Percentiles rank a stretch among this genome's conserved stretches.
Conservation (phyloP, 106 monocot species). For the Allium fistulosum region DNA sequence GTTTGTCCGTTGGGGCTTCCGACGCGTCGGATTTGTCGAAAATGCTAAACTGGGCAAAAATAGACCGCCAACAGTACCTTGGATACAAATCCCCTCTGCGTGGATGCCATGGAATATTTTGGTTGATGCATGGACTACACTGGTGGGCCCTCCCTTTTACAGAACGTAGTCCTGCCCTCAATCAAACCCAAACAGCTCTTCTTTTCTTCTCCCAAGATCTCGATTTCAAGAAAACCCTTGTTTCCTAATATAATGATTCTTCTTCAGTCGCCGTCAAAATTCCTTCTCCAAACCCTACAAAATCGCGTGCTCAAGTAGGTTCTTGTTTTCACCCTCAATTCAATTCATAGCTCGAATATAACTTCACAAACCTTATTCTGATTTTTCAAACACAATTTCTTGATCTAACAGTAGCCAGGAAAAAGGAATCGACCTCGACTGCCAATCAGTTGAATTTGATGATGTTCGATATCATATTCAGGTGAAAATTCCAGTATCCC, state of each 20-base stretch:
- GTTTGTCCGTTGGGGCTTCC: too few species aligned
- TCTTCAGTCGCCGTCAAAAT: conserved; percentile 77
- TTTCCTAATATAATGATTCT: conserved; percentile 46
- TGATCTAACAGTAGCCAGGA: conserved; percentile 38
- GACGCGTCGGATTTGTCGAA: too few species aligned
- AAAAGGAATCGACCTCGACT: conserved; percentile 84
- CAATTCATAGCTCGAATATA: background rate
- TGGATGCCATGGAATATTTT: too few species aligned
- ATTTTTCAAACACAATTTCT: background rate
- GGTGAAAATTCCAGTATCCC: conserved; percentile 18
- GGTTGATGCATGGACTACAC: too few species aligned
- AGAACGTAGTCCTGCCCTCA: too few species aligned
- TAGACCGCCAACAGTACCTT: too few species aligned
- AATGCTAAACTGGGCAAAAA: too few species aligned
- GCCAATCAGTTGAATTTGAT: conserved; percentile 95
- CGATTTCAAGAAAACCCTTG: background rate
- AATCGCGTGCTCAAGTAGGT: conserved; percentile 48
- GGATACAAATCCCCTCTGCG: too few species aligned
- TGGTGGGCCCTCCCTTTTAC: too few species aligned
- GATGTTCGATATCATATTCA: conserved; percentile 97
- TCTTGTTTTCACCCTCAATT: background rate
- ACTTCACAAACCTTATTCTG: background rate
- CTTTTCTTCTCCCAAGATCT: too few species aligned
- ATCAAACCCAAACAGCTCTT: too few species aligned
- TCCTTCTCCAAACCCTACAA: conserved; percentile 78